phyloP scores from a whole-genome alignment of 2,329 filamentous ascomycete species.

The Lasiodiplodia sp. region DNA sequence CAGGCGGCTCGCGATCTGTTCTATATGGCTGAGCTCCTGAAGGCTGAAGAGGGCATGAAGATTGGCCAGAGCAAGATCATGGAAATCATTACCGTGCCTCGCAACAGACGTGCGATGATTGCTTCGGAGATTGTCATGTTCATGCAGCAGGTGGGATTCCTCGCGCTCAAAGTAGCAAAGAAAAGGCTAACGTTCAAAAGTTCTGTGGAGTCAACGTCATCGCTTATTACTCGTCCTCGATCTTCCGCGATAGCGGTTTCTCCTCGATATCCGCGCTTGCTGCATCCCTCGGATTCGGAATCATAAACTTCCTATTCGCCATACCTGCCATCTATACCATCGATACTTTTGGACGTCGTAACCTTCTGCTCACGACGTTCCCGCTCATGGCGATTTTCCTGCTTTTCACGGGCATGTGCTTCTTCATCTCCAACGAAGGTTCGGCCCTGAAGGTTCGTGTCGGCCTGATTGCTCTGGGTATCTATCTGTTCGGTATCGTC shows the following conservation, averaged over 20 bases:
- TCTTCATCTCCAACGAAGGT: conserved; percentile 41
- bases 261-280: conserved; percentile 41
- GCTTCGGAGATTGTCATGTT: conserved; percentile 45
- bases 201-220: conserved; percentile 43
- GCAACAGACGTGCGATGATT: conserved; percentile 41
- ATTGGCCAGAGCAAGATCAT: conserved; percentile 41
- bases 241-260: conserved; percentile 44
- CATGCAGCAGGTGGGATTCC: conserved; percentile 39
- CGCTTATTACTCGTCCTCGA: conserved; percentile 41
- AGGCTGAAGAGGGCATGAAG: conserved; percentile 46
- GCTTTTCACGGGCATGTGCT: conserved; percentile 56
- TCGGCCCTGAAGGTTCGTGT: conserved; percentile 37
- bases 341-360: conserved; percentile 50
- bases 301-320: conserved; percentile 55
- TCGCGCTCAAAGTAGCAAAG: background rate
- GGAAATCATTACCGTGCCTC: conserved; percentile 39
- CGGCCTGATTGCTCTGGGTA: conserved; percentile 48
- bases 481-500: conserved; percentile 61
- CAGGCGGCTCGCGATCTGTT: conserved; percentile 63
- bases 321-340: conserved; percentile 56
- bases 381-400: conserved; percentile 58
- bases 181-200: conserved; percentile 14
- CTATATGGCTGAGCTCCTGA: conserved; percentile 50
- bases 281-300: conserved; percentile 54
- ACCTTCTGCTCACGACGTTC: conserved; percentile 55